Percentiles rank a stretch among this genome's conserved stretches.
These are phyloP conservation scores for Cymbopogon flexuosus DNA, from an alignment of 202 grass and related monocot genomes.

Conservation along the genomic window DNA sequence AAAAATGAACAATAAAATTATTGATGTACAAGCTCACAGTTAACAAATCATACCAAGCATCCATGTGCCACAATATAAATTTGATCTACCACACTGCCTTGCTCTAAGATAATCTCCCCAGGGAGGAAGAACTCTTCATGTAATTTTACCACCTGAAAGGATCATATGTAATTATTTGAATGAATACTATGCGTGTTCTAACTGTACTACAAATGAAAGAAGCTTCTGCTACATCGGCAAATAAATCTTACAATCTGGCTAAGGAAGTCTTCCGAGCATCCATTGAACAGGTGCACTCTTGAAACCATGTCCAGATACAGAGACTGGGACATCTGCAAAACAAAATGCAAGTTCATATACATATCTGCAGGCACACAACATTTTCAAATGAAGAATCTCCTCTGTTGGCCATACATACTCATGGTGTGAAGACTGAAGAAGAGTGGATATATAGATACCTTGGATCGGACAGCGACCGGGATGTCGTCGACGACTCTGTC, in stretches of 20 bases:
- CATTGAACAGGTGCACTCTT: slow-evolving; percentile 60
- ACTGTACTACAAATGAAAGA: not conserved
- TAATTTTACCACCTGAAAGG: slow-evolving; percentile 67
- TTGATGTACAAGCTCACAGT: no score
- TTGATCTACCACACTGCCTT: slow-evolving; percentile 80
- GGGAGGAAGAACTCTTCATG: slow-evolving; percentile 81
- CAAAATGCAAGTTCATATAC: not conserved
- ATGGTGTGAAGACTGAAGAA: not conserved
- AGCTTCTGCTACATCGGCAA: not conserved
- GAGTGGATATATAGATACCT: slow-evolving; percentile 34
- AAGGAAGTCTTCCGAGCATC: slow-evolving; percentile 88
- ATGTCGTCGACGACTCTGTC: slow-evolving; percentile 63
- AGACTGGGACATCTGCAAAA: slow-evolving; percentile 53
- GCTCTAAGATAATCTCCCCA: slow-evolving; percentile 78
- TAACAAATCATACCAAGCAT: slow-evolving; percentile 65
- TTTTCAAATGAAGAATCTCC: not conserved
- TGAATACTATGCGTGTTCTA: not conserved
- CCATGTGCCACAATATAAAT: slow-evolving; percentile 77
- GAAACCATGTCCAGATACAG: slow-evolving; percentile 67
- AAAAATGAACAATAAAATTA: not conserved
- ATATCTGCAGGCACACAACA: not conserved
- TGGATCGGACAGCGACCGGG: slow-evolving; percentile 58
- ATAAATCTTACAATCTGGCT: slow-evolving; percentile 74
- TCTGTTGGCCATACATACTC: not conserved
- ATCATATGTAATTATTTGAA: not conserved